Evolutionary conservation across 352 stramenopile species (phyloP), one percentile per base, ranked within the genome.

Genomic region (Phytophthora agathidicida): DNA sequence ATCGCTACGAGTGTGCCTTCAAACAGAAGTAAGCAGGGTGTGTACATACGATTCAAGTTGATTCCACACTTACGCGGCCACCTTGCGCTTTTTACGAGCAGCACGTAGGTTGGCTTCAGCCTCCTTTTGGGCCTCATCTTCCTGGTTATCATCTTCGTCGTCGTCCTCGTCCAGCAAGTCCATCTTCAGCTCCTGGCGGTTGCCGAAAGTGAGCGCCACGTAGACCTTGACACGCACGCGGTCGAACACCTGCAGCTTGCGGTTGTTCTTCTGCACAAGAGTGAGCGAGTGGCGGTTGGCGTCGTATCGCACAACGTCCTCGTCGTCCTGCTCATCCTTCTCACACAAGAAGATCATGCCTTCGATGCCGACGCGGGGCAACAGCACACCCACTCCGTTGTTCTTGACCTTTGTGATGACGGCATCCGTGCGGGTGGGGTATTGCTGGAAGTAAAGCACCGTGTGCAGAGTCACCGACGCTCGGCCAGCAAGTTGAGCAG

Each of bases 281-380:
- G 68, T 90, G 7, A 94, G 67, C 23, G 69, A 67, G 68, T 94
- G 85, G 23, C 68, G 53, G 6, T 51, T 62, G 1, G 72, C 76
- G 50, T 94, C 75, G 36, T 73, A 90, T 19, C 58, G 43, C 5
- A 91, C 68, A 11, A 88, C 67, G 6, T 86, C 58, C 7, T 89
- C 77, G 33, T 83, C 67, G 4, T 82, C 71, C 30, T 81, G 60
- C 45, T 91, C 80, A 31, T 78, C 76, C 59, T 91, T 91, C 16
- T 94, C 75, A 7, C 83, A 83, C 16, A 99, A 38, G 38, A 93
- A 89, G 22, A 99, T 93, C 63, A 94, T 92, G 31, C 96, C 97
- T 87, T 99, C 98, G 52, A 99, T 99, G 19, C 98, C 98, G 71
- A 98, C 99, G 32, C 96, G 76, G n/a, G 97, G 97, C 45, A 99